These are phyloP conservation scores for Gentiana dahurica DNA, from an alignment of 257 asterid genomes.

Conservation along the genomic window DNA sequence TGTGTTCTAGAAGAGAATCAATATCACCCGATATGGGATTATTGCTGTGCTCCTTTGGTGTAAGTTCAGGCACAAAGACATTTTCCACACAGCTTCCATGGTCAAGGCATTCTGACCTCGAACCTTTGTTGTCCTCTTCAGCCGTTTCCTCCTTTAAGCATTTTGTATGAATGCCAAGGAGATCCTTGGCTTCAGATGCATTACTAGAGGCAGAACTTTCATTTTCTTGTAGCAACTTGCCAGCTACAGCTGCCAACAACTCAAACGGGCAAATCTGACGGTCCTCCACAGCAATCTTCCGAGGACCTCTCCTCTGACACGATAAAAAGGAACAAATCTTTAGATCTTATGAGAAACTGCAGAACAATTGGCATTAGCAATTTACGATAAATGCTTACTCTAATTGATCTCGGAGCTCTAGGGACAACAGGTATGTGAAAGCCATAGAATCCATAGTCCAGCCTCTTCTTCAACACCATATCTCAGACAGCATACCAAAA, in stretches of 20 bases:
- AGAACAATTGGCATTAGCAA: neutral
- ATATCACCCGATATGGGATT: conserved; percentile 23
- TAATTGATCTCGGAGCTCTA: conserved; percentile 81
- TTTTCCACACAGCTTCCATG: conserved; percentile 84
- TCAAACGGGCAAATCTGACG: conserved; percentile 78
- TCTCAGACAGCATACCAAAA: conserved; percentile 51
- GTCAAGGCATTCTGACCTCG: conserved; percentile 49
- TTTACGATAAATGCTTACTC: conserved; percentile 37
- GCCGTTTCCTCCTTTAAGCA: conserved; percentile 21
- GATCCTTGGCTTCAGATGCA: conserved; percentile 39
- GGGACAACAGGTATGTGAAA: conserved; percentile 70
- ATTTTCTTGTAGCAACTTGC: conserved; percentile 72
- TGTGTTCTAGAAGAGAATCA: conserved; percentile 34
- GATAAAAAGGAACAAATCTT: conserved; percentile 5
- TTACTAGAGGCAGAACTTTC: conserved; percentile 84
- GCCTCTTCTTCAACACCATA: conserved; percentile 78
- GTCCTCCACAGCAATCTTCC: conserved; percentile 35
- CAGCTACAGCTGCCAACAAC: conserved; percentile 93
- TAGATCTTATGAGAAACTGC: conserved; percentile 4
- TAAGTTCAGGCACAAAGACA: conserved; percentile 33
- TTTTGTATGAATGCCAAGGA: conserved; percentile 14
- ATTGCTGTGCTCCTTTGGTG: conserved; percentile 27
- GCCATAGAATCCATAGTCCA: conserved; percentile 73
- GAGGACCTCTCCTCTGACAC: conserved; percentile 47
- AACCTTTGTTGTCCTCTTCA: conserved; percentile 29